Evolutionary conservation across 140 eudicot genomes (phyloP).

Genomic region (Bidens hawaiensis): DNA sequence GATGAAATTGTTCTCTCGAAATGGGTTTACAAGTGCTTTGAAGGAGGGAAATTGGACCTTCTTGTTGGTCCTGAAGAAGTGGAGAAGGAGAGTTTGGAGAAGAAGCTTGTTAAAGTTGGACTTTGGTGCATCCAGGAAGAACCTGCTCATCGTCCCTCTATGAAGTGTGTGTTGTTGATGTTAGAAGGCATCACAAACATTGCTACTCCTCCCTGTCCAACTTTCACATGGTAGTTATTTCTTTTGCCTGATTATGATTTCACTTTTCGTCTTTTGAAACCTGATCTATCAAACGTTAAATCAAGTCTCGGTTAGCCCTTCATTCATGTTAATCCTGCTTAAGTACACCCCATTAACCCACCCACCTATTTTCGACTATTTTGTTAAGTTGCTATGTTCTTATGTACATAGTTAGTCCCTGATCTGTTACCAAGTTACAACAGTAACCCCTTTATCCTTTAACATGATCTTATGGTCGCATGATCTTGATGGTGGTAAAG

Average conservation of each 20-base stretch:
- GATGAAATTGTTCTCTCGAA: conserved; percentile 30
- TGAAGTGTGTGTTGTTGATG: conserved; percentile 31
- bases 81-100: conserved; percentile 22
- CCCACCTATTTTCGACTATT: too few species aligned
- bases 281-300: not conserved
- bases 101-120: conserved; percentile 34
- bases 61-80: conserved; percentile 30
- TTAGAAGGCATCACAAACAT: conserved; percentile 34
- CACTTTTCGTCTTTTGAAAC: not conserved
- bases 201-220: conserved; percentile 33
- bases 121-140: conserved; percentile 48
- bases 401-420: too few species aligned
- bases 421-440: too few species aligned
- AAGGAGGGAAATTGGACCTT: conserved; percentile 15
- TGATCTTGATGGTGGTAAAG: too few species aligned
- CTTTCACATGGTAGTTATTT: conserved; percentile 20
- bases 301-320: too few species aligned
- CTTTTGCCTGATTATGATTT: not conserved
- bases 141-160: conserved; percentile 40
- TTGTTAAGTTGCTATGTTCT: too few species aligned
- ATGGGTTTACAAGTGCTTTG: conserved; percentile 39
- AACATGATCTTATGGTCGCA: too few species aligned
- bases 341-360: too few species aligned
- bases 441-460: too few species aligned
- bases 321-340: too few species aligned